Base-by-base conservation (phyloP, 2,329 filamentous ascomycete genomes). In the Stylonectria norvegica region DNA sequence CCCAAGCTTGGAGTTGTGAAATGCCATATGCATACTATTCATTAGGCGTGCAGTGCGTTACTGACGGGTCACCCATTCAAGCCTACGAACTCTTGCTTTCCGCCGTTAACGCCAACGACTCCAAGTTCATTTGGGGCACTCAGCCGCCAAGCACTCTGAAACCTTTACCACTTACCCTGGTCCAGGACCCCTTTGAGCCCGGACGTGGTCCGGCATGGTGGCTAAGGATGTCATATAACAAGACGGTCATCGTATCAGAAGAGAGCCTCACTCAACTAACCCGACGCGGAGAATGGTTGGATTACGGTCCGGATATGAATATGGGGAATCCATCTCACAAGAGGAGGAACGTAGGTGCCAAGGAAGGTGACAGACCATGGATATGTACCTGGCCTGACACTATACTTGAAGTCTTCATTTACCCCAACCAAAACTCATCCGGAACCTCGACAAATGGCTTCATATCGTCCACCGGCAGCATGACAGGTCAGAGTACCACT, bases 1-100 rank as follows among this genome's bases (percentile, higher is more conserved):
- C 69, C n/a, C 60, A 69, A 35, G 76, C 81, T 1, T 87, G 83
- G 83, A 76, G 70, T 43, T 87, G 83, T 57, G 69, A 76, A 10
- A 67, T 84, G 20, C 64, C 68, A 2, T 66, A 68, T 32, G 63
- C 64, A 5, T 63, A 69, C 31, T 71, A 73, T 36, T 59, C 65
- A 2, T 60, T 79, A 61, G 60, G 64, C 2, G 60, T 80, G 14
- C 48, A 44, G 15, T 53, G 41, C 18, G 47, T 62, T 4, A 32
- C 44, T 3, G 51, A 59, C 11, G 54, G 49, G 35, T 50, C 49
- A 12, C 52, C 50, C 29, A 62, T 55, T 16, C 53, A 48, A 12
- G 61, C 65, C 12, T 80, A 78, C 47, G 58, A 65, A 10, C 45
- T 71, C 27, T 62, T 49, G 17, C 53, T 71, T 22, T 60, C 68